Base-by-base conservation (phyloP, 179 eudicot genomes). In the Camellia oleifera region DNA sequence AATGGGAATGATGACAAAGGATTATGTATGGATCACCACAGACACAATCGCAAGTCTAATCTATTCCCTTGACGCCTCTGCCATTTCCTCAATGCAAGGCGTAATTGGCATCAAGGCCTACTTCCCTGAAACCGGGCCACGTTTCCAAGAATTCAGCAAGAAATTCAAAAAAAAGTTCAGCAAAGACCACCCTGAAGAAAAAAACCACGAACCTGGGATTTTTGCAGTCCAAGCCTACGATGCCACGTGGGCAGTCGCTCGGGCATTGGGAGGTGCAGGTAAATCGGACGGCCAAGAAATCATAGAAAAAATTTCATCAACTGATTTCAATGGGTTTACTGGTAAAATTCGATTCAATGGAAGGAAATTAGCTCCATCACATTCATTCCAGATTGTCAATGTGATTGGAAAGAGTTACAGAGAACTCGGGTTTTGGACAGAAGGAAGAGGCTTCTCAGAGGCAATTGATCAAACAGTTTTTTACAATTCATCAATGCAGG, bases 1-100 rank as follows among this genome's bases (percentile, higher is more conserved):
- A 20, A 80, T 73, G 72, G 82, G 69, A 40, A 76, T 88, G 71
- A 82, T 85, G 80, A 81, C 77, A 42, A 79, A 72, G 40, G 87
- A 76, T 3, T 83, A 79, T 11, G 81, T 74, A 4, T 88, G 91
- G 91, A 83, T 87, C 60, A 40, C 74, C 23, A 80, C 87, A 0
- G 80, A 82, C 62, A 3, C 67, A 4, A 76, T 79, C 0, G 32
- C 82, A 7, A 71, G 80, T 45, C 75, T 80, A 2, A 26, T 88
- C 77, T 67, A 83, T 3, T 79, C 79, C 11, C 60, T 82, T 1
- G 66, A 79, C 9, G 4, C 45, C 18, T 12, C 71, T 3, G 52
- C 72, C 14, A 60, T 80, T 54, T 64, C 50, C 2, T 50, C 20
- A 6, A 85, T 85, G 87, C 69, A 82, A 67, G 87, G 85, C 2